A percentile compares a stretch with the other conserved stretches of the same genome.
phyloP scores from a whole-genome alignment of 495 filamentous ascomycete genomes.

The Daldinia loculata region DNA sequence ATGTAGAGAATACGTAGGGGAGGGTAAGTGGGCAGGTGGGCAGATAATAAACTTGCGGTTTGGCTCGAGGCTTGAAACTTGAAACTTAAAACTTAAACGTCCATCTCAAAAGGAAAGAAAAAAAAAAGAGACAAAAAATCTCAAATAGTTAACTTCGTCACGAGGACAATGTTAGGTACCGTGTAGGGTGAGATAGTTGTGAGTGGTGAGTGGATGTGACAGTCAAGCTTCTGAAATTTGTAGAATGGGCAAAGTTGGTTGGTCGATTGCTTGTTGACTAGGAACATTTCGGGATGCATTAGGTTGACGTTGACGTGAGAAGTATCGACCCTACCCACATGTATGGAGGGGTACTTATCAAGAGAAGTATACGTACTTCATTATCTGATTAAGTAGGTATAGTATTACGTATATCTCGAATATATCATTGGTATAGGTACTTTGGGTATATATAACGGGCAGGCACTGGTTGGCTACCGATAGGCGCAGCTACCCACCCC shows the following conservation, averaged over 20 bases:
- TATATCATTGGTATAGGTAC: neutral
- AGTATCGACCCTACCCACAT: slow-evolving; percentile 13
- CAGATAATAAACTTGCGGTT: neutral
- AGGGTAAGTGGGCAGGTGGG: neutral
- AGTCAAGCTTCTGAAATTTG: slow-evolving; percentile 42
- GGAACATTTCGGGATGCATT: slow-evolving; percentile 34
- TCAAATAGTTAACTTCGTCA: slow-evolving; percentile 27
- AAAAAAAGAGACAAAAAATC: slow-evolving; percentile 5
- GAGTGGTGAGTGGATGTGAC: slow-evolving; percentile 36
- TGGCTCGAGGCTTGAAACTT: slow-evolving; percentile 2
- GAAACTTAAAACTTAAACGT: slow-evolving; percentile 6
- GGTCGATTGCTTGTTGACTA: slow-evolving; percentile 26
- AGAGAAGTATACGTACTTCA: neutral
- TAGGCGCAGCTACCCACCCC: slow-evolving; percentile 22
- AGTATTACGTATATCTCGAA: too few species aligned
- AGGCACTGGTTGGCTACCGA: slow-evolving; percentile 22
- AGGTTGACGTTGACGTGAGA: slow-evolving; percentile 33
- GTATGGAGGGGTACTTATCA: neutral
- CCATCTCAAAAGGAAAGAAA: neutral
- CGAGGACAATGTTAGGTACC: slow-evolving; percentile 39
- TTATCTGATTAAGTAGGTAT: neutral
- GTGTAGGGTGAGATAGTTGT: slow-evolving; percentile 35
- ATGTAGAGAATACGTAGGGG: neutral
- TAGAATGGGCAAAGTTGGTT: slow-evolving; percentile 26
- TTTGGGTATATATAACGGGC: neutral